These are phyloP conservation scores for Paxillus involutus DNA, from an alignment of 768 basidiomycete genomes.

Conservation along the genomic window DNA sequence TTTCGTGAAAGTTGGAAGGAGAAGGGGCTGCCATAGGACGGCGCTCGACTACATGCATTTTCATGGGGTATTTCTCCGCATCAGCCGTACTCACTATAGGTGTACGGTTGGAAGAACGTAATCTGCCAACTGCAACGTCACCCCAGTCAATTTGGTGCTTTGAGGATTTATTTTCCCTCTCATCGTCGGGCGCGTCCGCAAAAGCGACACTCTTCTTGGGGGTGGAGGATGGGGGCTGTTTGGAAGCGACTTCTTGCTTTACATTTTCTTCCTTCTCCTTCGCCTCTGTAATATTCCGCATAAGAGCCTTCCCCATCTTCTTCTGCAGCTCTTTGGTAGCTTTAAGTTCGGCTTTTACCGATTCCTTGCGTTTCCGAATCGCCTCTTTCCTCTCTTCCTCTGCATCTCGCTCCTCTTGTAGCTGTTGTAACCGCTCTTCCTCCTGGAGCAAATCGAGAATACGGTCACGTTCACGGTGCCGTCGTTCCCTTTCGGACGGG, in stretches of 20 bases:
- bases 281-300: constrained; percentile 42
- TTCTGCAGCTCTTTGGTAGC: constrained; percentile 57
- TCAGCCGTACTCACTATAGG: constrained; percentile 31
- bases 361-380: constrained; percentile 51
- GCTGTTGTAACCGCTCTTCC: constrained; percentile 56
- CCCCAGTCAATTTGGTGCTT: constrained; percentile 44
- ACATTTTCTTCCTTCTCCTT: constrained; percentile 35
- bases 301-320: constrained; percentile 74
- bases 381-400: constrained; percentile 44
- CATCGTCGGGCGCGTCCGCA: constrained; percentile 39
- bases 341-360: constrained; percentile 42
- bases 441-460: constrained; percentile 71
- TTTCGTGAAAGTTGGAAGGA: background rate
- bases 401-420: constrained; percentile 39
- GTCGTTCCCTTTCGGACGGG: constrained; percentile 44
- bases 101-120: constrained; percentile 40
- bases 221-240: constrained; percentile 28
- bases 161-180: constrained; percentile 8
- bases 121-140: constrained; percentile 51
- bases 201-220: constrained; percentile 69
- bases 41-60: constrained; percentile 69
- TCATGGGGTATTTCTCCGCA: constrained; percentile 53
- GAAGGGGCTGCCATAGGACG: constrained; percentile 34
- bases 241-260: constrained; percentile 26
- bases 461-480: constrained; percentile 58